Base-by-base conservation (phyloP, 441 rosid genomes). In the Brassica hybrid region DNA sequence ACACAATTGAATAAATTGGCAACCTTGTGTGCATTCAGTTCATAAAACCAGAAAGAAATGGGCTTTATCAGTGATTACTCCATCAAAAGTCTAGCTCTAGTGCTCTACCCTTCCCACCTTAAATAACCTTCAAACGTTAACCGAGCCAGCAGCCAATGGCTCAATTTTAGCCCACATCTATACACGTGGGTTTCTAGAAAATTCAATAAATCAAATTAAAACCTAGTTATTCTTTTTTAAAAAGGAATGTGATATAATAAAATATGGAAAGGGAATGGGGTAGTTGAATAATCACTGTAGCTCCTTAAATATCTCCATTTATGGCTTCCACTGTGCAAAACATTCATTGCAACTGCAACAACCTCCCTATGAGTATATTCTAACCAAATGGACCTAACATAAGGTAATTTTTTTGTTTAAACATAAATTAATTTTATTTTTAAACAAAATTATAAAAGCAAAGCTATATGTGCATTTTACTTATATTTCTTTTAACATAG, bases 241-340 rank as follows among this genome's bases (percentile, higher is more conserved):
- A 32, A 32, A 32, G 38, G 38, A 32, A 32, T 32, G 38, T 32
- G 38, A 32, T 32, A 32, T 6, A 21, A 12, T 7, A 59, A 72
- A 34, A 50, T 1, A 62, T 6, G 32, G 43, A 64, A 43, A 69
- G 23, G 19, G 6, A 14, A 45, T 32, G 57, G 25, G 69, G 76
- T 79, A 1, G 82, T 70, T 79, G 79, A 75, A 70, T 58, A 65
- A 65, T 65, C 38, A 65, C 18, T 45, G 58, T 1, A 74, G 76
- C 76, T 74, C 72, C 79, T 74, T 79, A 74, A 74, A 79, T 79
- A 67, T 45, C 79, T 69, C 79, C 69, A 74, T 74, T 79, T 79
- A 79, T 79, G 73, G 79, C 36, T 70, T 27, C 65, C 73, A 75
- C 79, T 71, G 58, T 69, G 58, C 68, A 75, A 52, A 13, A 80